Evolutionary conservation across 345 rosid species (phyloP), one percentile per base, ranked within the genome.

Genomic region (Murraya koenigii): DNA sequence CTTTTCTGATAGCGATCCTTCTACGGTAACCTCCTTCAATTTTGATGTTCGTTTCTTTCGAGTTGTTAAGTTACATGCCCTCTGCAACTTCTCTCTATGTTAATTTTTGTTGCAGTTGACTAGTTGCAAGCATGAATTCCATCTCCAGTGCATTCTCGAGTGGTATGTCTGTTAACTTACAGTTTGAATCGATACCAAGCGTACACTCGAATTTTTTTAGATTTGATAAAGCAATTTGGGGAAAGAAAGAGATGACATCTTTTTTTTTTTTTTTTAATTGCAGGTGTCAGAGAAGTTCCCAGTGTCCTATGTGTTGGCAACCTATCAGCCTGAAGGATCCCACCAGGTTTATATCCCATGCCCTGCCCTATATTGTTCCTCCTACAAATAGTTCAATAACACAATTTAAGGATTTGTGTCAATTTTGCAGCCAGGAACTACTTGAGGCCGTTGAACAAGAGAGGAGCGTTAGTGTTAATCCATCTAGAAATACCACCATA

Each of bases 281-380:
- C 79, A 95, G 99, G 98, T 95, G 99, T 77, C 99, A 95, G 74
- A 92, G 98, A 86, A 96, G 99, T 76, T 94, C 99, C 38, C 97
- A 92, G 72, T 96, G 99, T 84, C 99, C 99, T 8, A 96, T 96
- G 99, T 96, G 99, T 73, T 92, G 97, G 97, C 99, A 94, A 79
- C 78, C 98, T 17, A 88, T 96, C 78, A 88, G 94, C 81, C 86
- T 96, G 80, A 96, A 96, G 88, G 99, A 96, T 79, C 91, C 97
- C 36, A 84, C 90, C 30, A 85, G 98, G 99, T 96, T 81, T 39
- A 5, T 49, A 52, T 67, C 47, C 38, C 54, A 17, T 52, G 74
- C 8, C 63, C 56, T 58, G 8, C 47, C 19, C 20, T 55, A 2
- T 49, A 14, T 13, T 68, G 17, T 23, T 17, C 38, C 25, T 79